Conservation (phyloP, 1,139 yeast genomes). For the Taphrina communis region DNA sequence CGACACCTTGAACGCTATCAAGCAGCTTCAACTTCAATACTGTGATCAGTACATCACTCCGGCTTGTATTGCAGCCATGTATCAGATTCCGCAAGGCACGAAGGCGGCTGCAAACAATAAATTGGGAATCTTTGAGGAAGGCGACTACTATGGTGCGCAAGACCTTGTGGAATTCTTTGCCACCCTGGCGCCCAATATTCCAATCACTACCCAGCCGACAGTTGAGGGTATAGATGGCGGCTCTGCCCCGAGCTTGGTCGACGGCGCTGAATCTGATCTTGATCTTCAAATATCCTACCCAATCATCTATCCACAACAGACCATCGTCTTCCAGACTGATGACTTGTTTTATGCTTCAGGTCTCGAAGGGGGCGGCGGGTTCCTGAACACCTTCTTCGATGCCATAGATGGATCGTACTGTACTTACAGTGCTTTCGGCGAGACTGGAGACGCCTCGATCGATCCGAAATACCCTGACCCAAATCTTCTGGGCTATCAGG, state of each 20-base stretch:
- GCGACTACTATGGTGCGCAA: conserved; percentile 5
- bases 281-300: conserved; percentile 25
- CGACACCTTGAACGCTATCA: conserved; percentile 1
- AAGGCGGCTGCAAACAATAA: conserved; percentile 12
- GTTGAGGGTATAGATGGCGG: neutral
- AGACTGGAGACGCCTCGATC: neutral
- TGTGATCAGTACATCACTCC: conserved; percentile 28
- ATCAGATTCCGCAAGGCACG: conserved; percentile 10
- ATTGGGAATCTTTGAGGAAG: conserved; percentile 27
- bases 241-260: conserved; percentile 6
- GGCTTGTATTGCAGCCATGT: conserved; percentile 21
- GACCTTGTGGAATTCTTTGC: conserved; percentile 18
- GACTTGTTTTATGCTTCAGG: conserved; percentile 19
- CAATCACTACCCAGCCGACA: conserved; percentile 4
- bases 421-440: conserved; percentile 8
- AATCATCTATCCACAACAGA: conserved; percentile 17
- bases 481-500: neutral
- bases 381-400: conserved; percentile 17
- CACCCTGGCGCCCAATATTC: conserved; percentile 6
- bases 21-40: conserved; percentile 3
- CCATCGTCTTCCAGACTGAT: conserved; percentile 13
- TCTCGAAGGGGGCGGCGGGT: conserved; percentile 10
- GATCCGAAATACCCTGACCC: conserved; percentile 16
- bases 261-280: conserved; percentile 21
- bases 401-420: conserved; percentile 22